Evolutionary conservation across 345 rosid genomes (phyloP).

Genomic region (Raphanus sativus): DNA sequence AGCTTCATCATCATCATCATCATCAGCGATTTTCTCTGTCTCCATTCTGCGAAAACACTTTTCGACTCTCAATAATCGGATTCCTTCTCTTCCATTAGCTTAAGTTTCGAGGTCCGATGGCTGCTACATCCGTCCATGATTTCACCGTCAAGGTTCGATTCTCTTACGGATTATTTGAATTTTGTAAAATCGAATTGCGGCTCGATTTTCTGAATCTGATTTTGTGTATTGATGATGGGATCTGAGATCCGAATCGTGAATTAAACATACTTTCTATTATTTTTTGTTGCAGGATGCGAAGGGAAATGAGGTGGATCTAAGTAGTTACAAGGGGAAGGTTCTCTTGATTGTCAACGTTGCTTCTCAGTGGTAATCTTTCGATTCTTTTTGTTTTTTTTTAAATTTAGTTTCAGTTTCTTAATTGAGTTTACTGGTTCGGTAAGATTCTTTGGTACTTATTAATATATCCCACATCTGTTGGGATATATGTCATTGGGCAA

Average conservation of each 20-base stretch:
- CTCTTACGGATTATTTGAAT: neutral
- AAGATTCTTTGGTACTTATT: no score
- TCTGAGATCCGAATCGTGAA: neutral
- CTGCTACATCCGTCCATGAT: conserved; percentile 61
- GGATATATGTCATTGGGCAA: no score
- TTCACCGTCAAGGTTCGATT: conserved; percentile 79
- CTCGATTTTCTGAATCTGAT: neutral
- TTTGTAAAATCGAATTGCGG: no score
- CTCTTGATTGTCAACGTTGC: conserved; percentile 93
- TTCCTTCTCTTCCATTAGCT: conserved; percentile 29
- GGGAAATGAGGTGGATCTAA: conserved; percentile 72
- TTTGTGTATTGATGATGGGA: neutral
- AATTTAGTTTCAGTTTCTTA: neutral
- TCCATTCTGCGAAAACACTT: conserved; percentile 2
- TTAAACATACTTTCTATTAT: neutral
- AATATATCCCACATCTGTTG: no score
- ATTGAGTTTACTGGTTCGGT: no score
- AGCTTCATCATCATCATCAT: no score
- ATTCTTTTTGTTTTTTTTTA: neutral
- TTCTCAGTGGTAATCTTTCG: conserved; percentile 60
- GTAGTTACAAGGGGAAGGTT: conserved; percentile 73
- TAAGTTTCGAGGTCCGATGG: conserved; percentile 53
- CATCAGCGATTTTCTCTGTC: conserved; percentile 29
- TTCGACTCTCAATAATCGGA: conserved; percentile 23
- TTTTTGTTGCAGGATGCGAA: conserved; percentile 65